These are phyloP conservation scores for Amaranthus cruentus DNA, from an alignment of 148 eudicot genomes.

Conservation along the genomic window DNA sequence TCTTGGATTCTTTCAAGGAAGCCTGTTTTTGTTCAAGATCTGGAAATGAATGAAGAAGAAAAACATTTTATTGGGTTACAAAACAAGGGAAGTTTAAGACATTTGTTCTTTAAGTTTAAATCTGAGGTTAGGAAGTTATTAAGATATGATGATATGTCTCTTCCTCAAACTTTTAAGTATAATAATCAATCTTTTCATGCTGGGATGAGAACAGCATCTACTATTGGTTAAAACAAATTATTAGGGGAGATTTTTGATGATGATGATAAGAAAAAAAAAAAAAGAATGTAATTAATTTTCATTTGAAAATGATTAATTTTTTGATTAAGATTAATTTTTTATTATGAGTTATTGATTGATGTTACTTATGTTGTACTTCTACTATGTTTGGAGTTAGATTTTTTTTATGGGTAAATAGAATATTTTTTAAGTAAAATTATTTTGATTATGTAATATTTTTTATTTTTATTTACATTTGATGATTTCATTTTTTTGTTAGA, in stretches of 20 bases:
- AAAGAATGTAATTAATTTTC: background rate
- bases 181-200: background rate
- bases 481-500: too few species aligned
- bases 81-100: constrained; percentile 56
- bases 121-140: constrained; percentile 42
- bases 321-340: constrained; percentile 14
- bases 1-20: constrained; percentile 66
- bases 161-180: constrained; percentile 64
- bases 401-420: too few species aligned
- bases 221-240: background rate
- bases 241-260: background rate
- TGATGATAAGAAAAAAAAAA: background rate
- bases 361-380: background rate
- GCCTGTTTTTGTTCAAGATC: constrained; percentile 61
- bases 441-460: too few species aligned
- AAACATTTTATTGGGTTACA: constrained; percentile 45
- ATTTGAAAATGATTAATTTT: background rate
- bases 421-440: too few species aligned
- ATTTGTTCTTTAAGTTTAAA: constrained; percentile 55
- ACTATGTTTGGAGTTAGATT: too few species aligned
- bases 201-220: constrained; percentile 11
- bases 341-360: background rate
- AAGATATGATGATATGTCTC: constrained; percentile 39
- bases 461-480: too few species aligned
- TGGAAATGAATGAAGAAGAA: constrained; percentile 87